Evolutionary conservation across 2,329 filamentous ascomycete species (phyloP).

Genomic region (Aschersonia sp.): DNA sequence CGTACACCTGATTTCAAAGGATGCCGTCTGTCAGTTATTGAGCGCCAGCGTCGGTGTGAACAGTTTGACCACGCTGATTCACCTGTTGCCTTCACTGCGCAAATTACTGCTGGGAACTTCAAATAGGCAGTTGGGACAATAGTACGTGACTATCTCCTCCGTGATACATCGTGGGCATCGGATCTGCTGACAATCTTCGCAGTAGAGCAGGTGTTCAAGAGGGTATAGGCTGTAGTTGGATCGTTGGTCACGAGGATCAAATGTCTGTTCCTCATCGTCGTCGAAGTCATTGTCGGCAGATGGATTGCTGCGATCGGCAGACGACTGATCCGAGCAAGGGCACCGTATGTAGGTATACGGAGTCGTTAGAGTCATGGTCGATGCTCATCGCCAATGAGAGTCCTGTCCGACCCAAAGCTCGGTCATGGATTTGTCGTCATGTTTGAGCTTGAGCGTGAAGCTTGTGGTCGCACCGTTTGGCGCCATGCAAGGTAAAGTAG

Average conservation of each 20-base stretch:
- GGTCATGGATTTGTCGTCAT: neutral
- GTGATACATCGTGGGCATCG: constrained; percentile 82
- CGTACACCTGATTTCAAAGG: constrained; percentile 49
- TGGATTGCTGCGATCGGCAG: constrained; percentile 16
- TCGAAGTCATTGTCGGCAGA: constrained; percentile 20
- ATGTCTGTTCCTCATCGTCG: constrained; percentile 63
- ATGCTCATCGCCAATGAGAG: neutral
- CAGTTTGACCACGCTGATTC: constrained; percentile 7
- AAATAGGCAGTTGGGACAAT: constrained; percentile 88
- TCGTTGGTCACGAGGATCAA: constrained; percentile 72
- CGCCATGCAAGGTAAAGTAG: no score
- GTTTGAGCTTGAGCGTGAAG: neutral
- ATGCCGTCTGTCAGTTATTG: constrained; percentile 4
- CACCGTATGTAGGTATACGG: constrained; percentile 56
- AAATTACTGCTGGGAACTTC: constrained; percentile 90
- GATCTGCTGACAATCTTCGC: constrained; percentile 93
- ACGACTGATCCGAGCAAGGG: constrained; percentile 40
- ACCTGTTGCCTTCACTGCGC: constrained; percentile 88
- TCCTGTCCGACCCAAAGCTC: neutral
- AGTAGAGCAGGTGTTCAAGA: constrained; percentile 86
- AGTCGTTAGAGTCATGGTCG: constrained; percentile 32
- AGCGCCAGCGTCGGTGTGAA: neutral
- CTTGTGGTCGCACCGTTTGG: no score
- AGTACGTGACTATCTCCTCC: constrained; percentile 91
- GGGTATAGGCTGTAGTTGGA: constrained; percentile 89